Base-by-base conservation (phyloP, 352 stramenopile species). In the Globisporangium polare region DNA sequence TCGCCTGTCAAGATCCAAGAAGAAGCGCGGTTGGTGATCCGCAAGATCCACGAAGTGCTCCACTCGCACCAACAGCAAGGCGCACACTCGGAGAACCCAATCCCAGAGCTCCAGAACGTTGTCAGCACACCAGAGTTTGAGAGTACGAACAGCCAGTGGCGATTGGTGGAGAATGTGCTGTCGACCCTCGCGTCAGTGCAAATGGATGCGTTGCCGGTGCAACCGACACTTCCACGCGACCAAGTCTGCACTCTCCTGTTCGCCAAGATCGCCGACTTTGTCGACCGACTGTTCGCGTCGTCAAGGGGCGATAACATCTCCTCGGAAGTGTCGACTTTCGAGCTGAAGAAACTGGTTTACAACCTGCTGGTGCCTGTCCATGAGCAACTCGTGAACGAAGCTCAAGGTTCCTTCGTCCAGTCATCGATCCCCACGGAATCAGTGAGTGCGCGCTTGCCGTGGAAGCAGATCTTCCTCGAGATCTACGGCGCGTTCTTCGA, bases 291-390 rank as follows among this genome's bases (percentile, higher is more conserved):
- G 0, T 92, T 89, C 53, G 57, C 59, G 18, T 72, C 65, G 8
- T 20, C 62, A 10, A 65, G 62, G 60, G 26, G 17, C n/a, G 17
- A 31, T 59, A 20, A 47, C 63, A 9, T 31, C 4, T 15, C 17
- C 18, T n/a, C 49, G 2, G 10, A 53, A 6, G 60, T 89, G n/a
- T 89, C 80, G 27, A 75, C 73, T 17, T 75, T 69, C 12, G 83
- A 92, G 50, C 57, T 92, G 9, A 90, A 92, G 68, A 85, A 79
- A 22, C 55, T 68, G 2, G 53, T 90, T n/a, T 88, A 81, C 53
- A 67, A 60, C 22, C 42, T 66, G 12, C 62, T 92, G 27, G 58
- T 90, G 3, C 76, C 79, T 7, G 64, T 90, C 22, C 80, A 90
- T 49, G 70, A 83, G 41, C 49, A 63, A 5, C 33, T 91, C 12